Conservation (phyloP, 441 rosid genomes). For the Lepidium campestre region DNA sequence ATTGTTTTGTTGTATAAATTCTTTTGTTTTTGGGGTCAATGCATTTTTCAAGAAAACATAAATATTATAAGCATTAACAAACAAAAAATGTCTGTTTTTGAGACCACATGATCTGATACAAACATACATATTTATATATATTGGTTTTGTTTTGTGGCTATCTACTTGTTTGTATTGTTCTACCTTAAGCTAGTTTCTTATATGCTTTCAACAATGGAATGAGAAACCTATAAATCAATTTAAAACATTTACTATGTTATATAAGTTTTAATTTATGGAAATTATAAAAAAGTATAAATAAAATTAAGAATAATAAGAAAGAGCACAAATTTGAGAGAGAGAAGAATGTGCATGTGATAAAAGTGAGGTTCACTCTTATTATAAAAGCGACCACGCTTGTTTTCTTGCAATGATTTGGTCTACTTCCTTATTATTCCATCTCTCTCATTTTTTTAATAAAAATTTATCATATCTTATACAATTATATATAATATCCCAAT, state of each 20-base stretch:
- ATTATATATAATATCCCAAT: not conserved
- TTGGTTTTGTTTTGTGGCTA: slow-evolving; percentile 12
- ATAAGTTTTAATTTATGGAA: not conserved
- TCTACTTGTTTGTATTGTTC: slow-evolving; percentile 14
- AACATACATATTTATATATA: not conserved
- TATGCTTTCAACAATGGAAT: slow-evolving; percentile 1
- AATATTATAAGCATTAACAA: slow-evolving; percentile 12
- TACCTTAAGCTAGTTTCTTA: not conserved
- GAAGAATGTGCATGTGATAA: slow-evolving; percentile 59
- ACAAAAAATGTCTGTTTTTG: slow-evolving; percentile 25
- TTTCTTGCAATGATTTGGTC: slow-evolving; percentile 83
- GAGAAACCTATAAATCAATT: not conserved
- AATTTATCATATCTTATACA: slow-evolving; percentile 3
- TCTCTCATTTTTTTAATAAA: slow-evolving; percentile 7
- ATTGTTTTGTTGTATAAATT: not conserved
- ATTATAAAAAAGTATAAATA: not conserved
- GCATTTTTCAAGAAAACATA: slow-evolving; percentile 11
- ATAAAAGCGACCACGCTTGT: slow-evolving; percentile 88
- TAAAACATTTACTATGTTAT: not conserved
- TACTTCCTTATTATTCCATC: slow-evolving; percentile 41
- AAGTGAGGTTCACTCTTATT: slow-evolving; percentile 54
- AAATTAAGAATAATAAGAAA: slow-evolving; percentile 12
- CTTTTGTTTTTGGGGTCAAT: slow-evolving; percentile 15
- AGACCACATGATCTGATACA: slow-evolving; percentile 16
- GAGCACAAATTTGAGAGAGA: slow-evolving; percentile 19